Evolutionary conservation across 306 rosid species (phyloP), one percentile per base, ranked within the genome.

Genomic region (Lathyrus oleraceus): DNA sequence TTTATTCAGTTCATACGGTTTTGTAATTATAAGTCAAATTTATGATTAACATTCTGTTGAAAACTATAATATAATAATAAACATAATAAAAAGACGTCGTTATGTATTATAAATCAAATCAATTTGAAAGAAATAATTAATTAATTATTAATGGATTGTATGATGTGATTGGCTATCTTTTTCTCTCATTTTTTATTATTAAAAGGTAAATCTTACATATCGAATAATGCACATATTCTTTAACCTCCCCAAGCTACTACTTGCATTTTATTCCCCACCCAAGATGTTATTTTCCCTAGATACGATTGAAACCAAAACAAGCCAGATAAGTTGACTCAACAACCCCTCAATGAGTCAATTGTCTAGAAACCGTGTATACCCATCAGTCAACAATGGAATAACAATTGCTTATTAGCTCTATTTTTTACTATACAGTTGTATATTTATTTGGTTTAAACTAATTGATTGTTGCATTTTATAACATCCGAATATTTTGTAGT

Each of bases 221-320:
- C 16, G 36, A 56, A 56, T 25, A 56, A 23, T 11, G 38, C 17
- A 25, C 15, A 30, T 32, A 32, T 62, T 49, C 65, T 56, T 56
- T 54, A 32, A 16, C 6, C 38, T 32, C 35, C 44, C 54, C 0
- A n/a, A 57, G 52, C 11, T 5, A 19, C 73, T 44, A 27, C 57
- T 32, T 56, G 39, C 61, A 20, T 54, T 32, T 12, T 64, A 54
- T 35, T 56, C 69, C 69, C 77, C 68, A 45, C 82, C 74, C 82
- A 17, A 44, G 65, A 36, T 78, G 58, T 57, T 65, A 56, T 10
- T 25, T 78, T 16, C 74, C 82, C 68, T 15, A 9, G 56, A 23
- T 73, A 52, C 35, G 9, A 43, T 2, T 64, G 3, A 52, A 40
- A 28, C 40, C 77, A 66, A 38, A 56, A 5, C 2, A 1, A 4